These are phyloP conservation scores for Ligustrum vulgare DNA, from an alignment of 257 asterid species.

Conservation along the genomic window DNA sequence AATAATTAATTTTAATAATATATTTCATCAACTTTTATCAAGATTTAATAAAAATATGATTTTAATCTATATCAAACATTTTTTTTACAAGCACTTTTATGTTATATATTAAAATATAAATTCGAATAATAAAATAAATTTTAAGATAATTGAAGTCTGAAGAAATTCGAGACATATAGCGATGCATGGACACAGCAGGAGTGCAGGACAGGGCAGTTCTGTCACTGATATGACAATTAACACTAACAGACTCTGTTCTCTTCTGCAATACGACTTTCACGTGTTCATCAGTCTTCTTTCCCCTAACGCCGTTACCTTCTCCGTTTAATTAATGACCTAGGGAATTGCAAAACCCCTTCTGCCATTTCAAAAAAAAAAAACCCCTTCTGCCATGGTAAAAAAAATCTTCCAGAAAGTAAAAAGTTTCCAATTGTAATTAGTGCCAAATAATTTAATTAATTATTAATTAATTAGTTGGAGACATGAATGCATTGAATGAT, in stretches of 20 bases:
- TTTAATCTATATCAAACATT: no score
- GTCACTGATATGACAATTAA: constrained; percentile 44
- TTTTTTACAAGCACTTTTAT: no score
- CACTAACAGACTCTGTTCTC: constrained; percentile 17
- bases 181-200: neutral
- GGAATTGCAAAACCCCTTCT: neutral
- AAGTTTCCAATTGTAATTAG: constrained; percentile 24
- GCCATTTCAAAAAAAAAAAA: neutral
- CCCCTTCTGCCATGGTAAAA: neutral
- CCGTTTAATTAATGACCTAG: neutral
- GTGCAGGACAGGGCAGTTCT: neutral
- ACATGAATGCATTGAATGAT: neutral
- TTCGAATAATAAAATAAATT: no score
- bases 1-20: no score
- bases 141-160: no score
- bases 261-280: constrained; percentile 23
- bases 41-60: no score
- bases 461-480: neutral
- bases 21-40: no score
- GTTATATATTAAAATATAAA: no score
- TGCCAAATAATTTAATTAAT: constrained; percentile 31
- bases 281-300: constrained; percentile 24
- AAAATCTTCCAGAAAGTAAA: neutral
- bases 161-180: neutral
- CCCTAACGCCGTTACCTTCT: constrained; percentile 32